Evolutionary conservation across 768 basidiomycete species (phyloP).

Genomic region (Lyophyllum decastes): DNA sequence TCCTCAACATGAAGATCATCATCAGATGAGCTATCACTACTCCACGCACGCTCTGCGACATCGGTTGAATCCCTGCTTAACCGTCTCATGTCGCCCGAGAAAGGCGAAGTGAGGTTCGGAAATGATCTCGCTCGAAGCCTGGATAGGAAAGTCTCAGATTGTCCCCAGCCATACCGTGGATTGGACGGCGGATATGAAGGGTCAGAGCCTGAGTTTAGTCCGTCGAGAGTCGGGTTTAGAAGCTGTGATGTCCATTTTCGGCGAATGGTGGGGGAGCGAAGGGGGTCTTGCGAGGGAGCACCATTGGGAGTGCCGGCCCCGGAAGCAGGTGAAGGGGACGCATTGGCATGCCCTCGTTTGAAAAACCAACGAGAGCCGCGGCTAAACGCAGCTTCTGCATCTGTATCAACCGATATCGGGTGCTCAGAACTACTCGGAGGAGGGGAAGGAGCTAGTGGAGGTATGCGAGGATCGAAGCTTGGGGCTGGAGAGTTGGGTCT

Average conservation of each 20-base stretch:
- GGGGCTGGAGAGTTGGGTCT: slow-evolving; percentile 10
- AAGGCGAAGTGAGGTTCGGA: slow-evolving; percentile 40
- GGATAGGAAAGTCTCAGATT: slow-evolving; percentile 37
- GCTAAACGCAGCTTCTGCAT: slow-evolving; percentile 72
- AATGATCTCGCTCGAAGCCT: slow-evolving; percentile 47
- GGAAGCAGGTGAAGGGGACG: slow-evolving; percentile 31
- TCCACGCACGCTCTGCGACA: slow-evolving; percentile 44
- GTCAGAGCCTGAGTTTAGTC: slow-evolving; percentile 2
- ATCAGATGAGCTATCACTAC: slow-evolving; percentile 63
- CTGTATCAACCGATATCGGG: slow-evolving; percentile 76
- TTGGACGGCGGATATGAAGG: slow-evolving; percentile 1
- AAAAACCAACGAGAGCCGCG: slow-evolving; percentile 58
- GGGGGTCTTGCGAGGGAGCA: slow-evolving; percentile 33
- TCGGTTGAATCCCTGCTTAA: slow-evolving; percentile 25
- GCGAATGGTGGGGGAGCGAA: slow-evolving; percentile 42
- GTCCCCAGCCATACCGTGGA: slow-evolving; percentile 5
- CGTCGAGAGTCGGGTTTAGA: slow-evolving; percentile 26
- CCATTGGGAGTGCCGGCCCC: slow-evolving; percentile 33
- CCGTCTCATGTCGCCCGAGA: slow-evolving; percentile 25
- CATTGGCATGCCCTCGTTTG: slow-evolving; percentile 44
- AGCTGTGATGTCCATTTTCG: slow-evolving; percentile 50
- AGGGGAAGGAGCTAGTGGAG: slow-evolving; percentile 26
- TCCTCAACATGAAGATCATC: slow-evolving; percentile 31
- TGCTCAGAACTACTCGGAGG: slow-evolving; percentile 45
- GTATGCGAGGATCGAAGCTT: slow-evolving; percentile 13